Percentiles rank a stretch among this genome's conserved stretches.
These are phyloP conservation scores for Suhomyces coccinellae DNA, from an alignment of 1,139 yeast genomes.

Conservation along the genomic window DNA sequence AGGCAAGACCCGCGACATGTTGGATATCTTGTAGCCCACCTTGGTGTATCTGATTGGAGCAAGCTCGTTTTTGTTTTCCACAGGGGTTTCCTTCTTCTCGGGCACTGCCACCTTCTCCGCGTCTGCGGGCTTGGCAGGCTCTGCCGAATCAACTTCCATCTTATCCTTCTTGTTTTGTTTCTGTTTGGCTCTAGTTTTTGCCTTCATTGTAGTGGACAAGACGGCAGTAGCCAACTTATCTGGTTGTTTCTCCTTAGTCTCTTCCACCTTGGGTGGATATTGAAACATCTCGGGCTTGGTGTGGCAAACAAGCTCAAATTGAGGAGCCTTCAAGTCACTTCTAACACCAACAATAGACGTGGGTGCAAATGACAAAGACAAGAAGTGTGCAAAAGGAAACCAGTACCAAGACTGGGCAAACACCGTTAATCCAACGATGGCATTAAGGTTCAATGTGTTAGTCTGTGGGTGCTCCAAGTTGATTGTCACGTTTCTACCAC, in stretches of 20 bases:
- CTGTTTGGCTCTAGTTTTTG: constrained; percentile 83
- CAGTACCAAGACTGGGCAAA: constrained; percentile 97
- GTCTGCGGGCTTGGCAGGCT: constrained; percentile 19
- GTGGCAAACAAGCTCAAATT: constrained; percentile 78
- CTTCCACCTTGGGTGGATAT: constrained; percentile 88
- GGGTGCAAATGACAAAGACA: constrained; percentile 89
- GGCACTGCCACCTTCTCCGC: constrained; percentile 17
- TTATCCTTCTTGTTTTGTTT: constrained; percentile 54
- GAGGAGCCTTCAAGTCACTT: constrained; percentile 83
- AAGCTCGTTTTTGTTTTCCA: constrained; percentile 31
- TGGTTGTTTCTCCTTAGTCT: constrained; percentile 76
- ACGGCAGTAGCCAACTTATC: constrained; percentile 94
- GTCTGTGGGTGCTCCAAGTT: constrained; percentile 88
- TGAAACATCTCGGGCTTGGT: constrained; percentile 78
- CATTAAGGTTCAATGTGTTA: constrained; percentile 84
- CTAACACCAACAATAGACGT: constrained; percentile 88
- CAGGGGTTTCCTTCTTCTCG: constrained; percentile 24
- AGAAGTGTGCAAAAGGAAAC: constrained; percentile 95
- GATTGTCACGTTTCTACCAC: constrained; percentile 97
- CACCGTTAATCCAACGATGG: constrained; percentile 87
- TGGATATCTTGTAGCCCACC: constrained; percentile 67
- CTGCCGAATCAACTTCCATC: constrained; percentile 30
- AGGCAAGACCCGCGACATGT: constrained; percentile 90
- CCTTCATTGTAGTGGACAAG: constrained; percentile 87
- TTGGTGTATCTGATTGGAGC: constrained; percentile 46